phyloP scores from a whole-genome alignment of 208 protist genomes.

The Lotmaria passim region DNA sequence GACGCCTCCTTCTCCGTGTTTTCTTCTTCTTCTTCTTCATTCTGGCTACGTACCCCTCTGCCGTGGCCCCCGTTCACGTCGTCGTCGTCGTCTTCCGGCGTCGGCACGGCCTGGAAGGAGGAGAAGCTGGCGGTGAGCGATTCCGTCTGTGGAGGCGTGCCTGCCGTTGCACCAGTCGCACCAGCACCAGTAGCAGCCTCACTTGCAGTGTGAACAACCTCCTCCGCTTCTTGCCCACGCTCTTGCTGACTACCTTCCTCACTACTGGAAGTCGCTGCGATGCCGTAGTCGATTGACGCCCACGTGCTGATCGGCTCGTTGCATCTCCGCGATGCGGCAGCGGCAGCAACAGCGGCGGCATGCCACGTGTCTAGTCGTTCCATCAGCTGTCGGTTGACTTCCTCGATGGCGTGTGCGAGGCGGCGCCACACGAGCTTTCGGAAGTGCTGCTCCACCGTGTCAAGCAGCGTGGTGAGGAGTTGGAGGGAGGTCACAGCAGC shows the following conservation, averaged over 20 bases:
- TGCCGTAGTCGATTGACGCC: background rate
- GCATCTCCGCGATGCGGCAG: background rate
- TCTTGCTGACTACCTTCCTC: background rate
- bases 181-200: background rate
- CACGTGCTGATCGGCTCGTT: background rate
- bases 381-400: conserved; percentile 48
- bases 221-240: background rate
- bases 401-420: conserved; percentile 60
- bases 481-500: conserved; percentile 21
- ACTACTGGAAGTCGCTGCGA: background rate
- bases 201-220: background rate
- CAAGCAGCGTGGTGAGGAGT: conserved; percentile 28
- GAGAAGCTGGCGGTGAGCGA: conserved; percentile 10
- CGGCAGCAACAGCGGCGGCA: background rate
- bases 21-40: background rate
- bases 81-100: background rate
- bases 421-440: conserved; percentile 46
- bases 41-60: too few species aligned
- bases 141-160: background rate
- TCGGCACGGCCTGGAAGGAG: background rate
- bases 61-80: background rate
- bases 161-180: background rate
- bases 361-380: conserved; percentile 38
- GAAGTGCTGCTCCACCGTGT: conserved; percentile 32
- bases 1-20: background rate